Evolutionary conservation across 2,329 filamentous ascomycete species (phyloP).

Genomic region (Gremmenia infestans): DNA sequence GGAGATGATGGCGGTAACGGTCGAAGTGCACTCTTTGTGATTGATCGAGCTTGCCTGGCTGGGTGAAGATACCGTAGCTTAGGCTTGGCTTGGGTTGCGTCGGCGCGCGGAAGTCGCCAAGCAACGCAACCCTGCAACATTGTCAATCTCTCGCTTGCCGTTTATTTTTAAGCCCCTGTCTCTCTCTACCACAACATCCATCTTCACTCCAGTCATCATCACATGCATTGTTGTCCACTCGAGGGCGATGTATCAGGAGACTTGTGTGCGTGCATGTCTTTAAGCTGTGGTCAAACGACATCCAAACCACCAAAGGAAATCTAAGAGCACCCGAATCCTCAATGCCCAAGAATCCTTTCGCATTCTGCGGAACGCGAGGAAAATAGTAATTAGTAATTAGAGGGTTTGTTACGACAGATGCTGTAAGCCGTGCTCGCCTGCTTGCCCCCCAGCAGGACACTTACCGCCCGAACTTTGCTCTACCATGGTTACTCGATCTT

Average conservation of each 20-base stretch:
- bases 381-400: too few relatives aligned
- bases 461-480: neutral
- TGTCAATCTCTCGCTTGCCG: neutral
- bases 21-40: neutral
- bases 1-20: neutral
- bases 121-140: neutral
- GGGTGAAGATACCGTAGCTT: neutral
- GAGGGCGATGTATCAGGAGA: conserved; percentile 9
- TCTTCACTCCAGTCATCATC: neutral
- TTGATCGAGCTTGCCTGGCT: conserved; percentile 16
- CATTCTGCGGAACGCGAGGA: too few relatives aligned
- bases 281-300: conserved; percentile 6
- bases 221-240: neutral
- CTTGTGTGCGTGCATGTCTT: conserved; percentile 1
- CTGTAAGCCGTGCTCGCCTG: neutral
- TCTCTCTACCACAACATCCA: neutral
- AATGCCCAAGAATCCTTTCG: too few relatives aligned
- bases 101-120: conserved; percentile 5
- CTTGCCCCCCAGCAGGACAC: neutral
- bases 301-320: neutral
- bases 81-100: neutral
- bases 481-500: neutral
- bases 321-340: too few relatives aligned
- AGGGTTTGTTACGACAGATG: neutral
- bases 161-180: neutral